These are phyloP conservation scores for Diacronema lutheri DNA, from an alignment of 78 protist species.

Conservation along the genomic window DNA sequence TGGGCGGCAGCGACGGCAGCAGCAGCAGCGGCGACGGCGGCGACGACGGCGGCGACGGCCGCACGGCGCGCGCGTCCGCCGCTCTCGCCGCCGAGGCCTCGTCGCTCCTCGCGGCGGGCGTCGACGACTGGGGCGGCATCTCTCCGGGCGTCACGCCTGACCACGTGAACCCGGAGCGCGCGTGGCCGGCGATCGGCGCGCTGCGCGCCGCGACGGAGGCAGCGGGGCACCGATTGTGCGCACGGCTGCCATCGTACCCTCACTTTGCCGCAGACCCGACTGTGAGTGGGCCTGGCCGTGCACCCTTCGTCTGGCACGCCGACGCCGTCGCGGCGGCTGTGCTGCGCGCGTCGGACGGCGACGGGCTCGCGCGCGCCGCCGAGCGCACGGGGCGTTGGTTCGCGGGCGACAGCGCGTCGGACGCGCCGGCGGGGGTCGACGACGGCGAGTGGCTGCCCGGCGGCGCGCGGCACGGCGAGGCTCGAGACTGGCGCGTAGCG, in stretches of 20 bases:
- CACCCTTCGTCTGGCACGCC: not conserved
- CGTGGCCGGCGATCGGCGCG: not conserved
- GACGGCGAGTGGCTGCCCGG: not conserved
- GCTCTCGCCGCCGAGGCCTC: not conserved
- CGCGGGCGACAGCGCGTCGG: not conserved
- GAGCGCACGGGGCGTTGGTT: not conserved
- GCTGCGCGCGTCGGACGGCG: not conserved
- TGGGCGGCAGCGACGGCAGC: too few species aligned
- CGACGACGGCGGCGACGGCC: not conserved
- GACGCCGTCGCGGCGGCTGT: not conserved
- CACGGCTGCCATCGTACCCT: conserved; percentile 9
- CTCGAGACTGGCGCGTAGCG: not conserved
- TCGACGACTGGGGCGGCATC: conserved; percentile 25
- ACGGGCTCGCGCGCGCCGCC: not conserved
- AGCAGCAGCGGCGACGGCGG: too few species aligned
- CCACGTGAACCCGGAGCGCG: conserved; percentile 11
- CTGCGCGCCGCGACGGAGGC: not conserved
- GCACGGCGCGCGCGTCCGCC: not conserved
- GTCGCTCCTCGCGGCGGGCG: not conserved
- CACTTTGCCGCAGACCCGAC: not conserved
- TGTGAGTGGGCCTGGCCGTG: not conserved
- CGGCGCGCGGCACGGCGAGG: not conserved
- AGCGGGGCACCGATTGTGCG: not conserved
- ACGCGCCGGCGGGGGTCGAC: not conserved
- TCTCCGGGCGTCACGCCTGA: conserved; percentile 21